Conservation (phyloP, 306 rosid genomes). For the Quercus cerris region DNA sequence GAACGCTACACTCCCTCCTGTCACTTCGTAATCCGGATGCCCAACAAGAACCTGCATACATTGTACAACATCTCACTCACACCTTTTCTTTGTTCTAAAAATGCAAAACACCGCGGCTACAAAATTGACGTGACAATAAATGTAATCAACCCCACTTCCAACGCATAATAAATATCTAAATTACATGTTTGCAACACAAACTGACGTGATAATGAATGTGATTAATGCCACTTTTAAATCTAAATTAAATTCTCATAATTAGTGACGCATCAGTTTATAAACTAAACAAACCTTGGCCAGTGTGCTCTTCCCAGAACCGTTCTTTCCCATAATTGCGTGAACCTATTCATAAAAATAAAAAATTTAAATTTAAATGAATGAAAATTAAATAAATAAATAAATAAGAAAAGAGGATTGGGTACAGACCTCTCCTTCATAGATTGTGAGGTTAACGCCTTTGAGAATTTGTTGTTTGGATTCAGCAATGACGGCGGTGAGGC, state of each 20-base stretch:
- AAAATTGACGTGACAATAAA: no score
- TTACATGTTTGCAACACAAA: accelerated
- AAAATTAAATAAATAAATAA: background rate
- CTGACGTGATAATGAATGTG: accelerated
- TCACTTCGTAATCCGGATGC: slow-evolving; percentile 90
- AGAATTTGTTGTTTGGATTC: slow-evolving; percentile 68
- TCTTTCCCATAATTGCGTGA: slow-evolving; percentile 95
- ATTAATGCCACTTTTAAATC: no score
- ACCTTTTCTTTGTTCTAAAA: background rate
- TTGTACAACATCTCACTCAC: background rate
- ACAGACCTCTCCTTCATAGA: slow-evolving; percentile 72
- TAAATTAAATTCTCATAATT: accelerated
- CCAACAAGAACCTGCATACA: slow-evolving; percentile 70
- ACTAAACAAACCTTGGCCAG: slow-evolving; percentile 64
- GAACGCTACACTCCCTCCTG: slow-evolving; percentile 72
- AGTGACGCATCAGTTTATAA: background rate
- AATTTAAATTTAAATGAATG: background rate
- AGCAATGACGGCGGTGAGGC: slow-evolving; percentile 64
- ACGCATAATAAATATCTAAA: no score
- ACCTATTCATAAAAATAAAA: slow-evolving; percentile 31
- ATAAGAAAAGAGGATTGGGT: background rate
- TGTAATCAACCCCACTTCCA: no score
- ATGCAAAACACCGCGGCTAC: no score
- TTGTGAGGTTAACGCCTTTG: slow-evolving; percentile 69
- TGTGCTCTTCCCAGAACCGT: slow-evolving; percentile 96